A percentile compares a stretch with the other conserved stretches of the same genome.
Conservation (phyloP, 352 stramenopile species). For the Globisporangium okanoganense region DNA sequence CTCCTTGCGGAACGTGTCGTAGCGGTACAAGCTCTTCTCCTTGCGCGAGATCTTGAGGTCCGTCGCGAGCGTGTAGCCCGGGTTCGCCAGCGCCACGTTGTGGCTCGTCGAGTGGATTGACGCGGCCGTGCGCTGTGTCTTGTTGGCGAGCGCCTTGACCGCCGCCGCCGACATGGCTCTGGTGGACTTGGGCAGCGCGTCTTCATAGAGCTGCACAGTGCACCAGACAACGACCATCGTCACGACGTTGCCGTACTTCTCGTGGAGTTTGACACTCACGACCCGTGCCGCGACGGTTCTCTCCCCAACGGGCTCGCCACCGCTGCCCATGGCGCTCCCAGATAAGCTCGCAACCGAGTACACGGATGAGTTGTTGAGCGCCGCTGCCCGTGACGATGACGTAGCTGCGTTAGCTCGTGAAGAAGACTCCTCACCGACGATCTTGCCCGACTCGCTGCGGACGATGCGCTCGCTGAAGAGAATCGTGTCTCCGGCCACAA, state of each 20-base stretch:
- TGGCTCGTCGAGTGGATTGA: conserved; percentile 41
- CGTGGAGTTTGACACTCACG: conserved; percentile 33
- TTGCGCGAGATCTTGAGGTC: conserved; percentile 68
- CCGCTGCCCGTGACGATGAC: neutral
- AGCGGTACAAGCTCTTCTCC: conserved; percentile 65
- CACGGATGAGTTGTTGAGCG: conserved; percentile 27
- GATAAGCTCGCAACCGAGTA: conserved; percentile 45
- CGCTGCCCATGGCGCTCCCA: conserved; percentile 5
- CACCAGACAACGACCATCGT: conserved; percentile 72
- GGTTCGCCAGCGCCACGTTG: conserved; percentile 18
- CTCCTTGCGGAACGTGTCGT: conserved; percentile 68
- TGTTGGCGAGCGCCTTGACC: conserved; percentile 16
- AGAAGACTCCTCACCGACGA: conserved; percentile 20
- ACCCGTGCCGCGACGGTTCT: conserved; percentile 74
- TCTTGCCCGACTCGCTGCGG: conserved; percentile 34
- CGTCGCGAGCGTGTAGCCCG: conserved; percentile 27
- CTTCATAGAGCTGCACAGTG: conserved; percentile 75
- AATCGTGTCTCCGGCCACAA: conserved; percentile 87
- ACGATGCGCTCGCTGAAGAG: conserved; percentile 92
- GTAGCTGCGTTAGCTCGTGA: conserved; percentile 5
- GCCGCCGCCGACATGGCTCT: conserved; percentile 12
- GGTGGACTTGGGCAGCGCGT: conserved; percentile 13
- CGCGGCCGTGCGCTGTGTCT: conserved; percentile 7
- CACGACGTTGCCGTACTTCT: conserved; percentile 49
- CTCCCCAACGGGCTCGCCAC: conserved; percentile 47